Evolutionary conservation across 108 stramenopile species (phyloP).

Genomic region (Mayamaea pseudoterrestris): DNA sequence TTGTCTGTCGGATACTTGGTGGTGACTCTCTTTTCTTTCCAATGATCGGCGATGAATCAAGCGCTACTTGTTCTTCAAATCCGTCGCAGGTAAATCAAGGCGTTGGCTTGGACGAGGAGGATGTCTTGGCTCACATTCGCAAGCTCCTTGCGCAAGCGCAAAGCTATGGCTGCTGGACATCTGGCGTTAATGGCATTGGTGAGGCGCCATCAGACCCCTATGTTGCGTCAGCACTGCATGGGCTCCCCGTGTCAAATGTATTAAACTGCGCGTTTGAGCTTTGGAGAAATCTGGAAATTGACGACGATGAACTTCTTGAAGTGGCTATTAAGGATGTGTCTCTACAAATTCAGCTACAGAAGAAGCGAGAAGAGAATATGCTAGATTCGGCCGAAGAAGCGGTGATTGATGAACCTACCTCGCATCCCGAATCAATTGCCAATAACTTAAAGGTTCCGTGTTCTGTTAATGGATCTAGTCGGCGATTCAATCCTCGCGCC

Average conservation of each 20-base stretch:
- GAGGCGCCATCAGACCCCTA: conserved; percentile 31
- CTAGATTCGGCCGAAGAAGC: background rate
- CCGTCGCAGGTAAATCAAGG: conserved; percentile 3
- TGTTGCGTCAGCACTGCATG: conserved; percentile 32
- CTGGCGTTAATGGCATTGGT: conserved; percentile 50
- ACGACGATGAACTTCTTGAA: conserved; percentile 74
- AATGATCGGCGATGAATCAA: conserved; percentile 21
- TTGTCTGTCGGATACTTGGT: conserved; percentile 56
- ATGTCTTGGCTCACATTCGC: conserved; percentile 59
- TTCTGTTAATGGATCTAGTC: too few relatives aligned
- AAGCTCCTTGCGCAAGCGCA: conserved; percentile 63
- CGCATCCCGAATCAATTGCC: background rate
- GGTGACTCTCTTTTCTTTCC: conserved; percentile 60
- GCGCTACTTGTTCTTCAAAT: background rate
- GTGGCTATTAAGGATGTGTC: conserved; percentile 70
- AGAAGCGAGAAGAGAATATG: conserved; percentile 22
- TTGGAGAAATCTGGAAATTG: conserved; percentile 69
- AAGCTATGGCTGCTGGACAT: conserved; percentile 52
- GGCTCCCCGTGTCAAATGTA: conserved; percentile 54
- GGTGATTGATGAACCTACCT: background rate
- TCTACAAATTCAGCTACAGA: conserved; percentile 56
- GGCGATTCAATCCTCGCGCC: conserved; percentile 21
- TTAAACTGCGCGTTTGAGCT: conserved; percentile 70
- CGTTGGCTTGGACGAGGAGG: conserved; percentile 27
- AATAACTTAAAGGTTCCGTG: background rate